Evolutionary conservation across 2,329 filamentous ascomycete genomes (phyloP).

Genomic region (Fusarium devonianum): DNA sequence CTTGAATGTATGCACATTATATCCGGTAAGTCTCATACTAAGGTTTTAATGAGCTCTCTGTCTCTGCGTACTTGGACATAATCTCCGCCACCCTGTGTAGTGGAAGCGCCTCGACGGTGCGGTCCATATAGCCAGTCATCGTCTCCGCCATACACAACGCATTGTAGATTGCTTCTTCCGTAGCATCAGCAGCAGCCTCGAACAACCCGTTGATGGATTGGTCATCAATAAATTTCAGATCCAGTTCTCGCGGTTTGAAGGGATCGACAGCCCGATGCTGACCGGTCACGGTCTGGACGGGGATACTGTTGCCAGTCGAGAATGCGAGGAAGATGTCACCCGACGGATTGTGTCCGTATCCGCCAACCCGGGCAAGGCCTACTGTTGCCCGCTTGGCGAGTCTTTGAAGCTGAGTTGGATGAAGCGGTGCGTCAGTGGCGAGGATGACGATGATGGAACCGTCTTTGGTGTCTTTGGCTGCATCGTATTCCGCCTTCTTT

Average conservation of each 20-base stretch:
- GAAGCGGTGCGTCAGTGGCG: conserved; percentile 67
- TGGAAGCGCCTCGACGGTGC: conserved; percentile 53
- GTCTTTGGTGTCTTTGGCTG: conserved; percentile 60
- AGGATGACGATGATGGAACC: conserved; percentile 68
- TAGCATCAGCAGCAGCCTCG: conserved; percentile 67
- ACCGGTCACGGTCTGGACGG: conserved; percentile 48
- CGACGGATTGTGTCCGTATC: conserved; percentile 64
- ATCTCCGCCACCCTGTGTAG: background rate
- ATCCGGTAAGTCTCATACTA: no score
- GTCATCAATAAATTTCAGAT: conserved; percentile 56
- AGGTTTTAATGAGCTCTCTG: background rate
- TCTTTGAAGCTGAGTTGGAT: conserved; percentile 62
- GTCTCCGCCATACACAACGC: conserved; percentile 67
- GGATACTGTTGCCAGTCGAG: conserved; percentile 62
- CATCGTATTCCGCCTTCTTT: background rate
- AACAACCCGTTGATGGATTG: conserved; percentile 67
- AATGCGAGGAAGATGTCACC: conserved; percentile 71
- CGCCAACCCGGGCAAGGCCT: conserved; percentile 64
- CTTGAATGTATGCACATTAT: no score
- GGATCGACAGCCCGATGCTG: conserved; percentile 49
- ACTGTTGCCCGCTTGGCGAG: conserved; percentile 66
- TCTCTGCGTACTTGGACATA: background rate
- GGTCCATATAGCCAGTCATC: conserved; percentile 61
- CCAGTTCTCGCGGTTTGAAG: conserved; percentile 47
- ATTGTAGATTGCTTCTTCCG: conserved; percentile 73